Evolutionary conservation across 2,329 filamentous ascomycete species (phyloP), one percentile per base, ranked within the genome.

Genomic region (Cladosporium oxysporum): DNA sequence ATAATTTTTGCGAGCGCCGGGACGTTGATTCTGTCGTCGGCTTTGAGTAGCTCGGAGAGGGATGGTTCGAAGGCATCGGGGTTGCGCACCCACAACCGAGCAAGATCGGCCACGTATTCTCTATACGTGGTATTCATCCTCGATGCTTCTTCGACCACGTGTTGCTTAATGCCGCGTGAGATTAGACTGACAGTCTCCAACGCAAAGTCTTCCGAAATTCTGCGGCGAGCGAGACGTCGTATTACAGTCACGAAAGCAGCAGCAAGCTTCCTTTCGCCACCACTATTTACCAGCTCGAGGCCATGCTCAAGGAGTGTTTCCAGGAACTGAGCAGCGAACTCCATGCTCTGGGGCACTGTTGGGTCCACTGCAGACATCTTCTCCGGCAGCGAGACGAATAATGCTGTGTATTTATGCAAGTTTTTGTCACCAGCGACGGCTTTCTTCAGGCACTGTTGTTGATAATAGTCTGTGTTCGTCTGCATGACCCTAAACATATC

Each of bases 391-490:
- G 28, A 58, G 8, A 53, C 31, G 49, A 67, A 28, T 5, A 67
- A 47, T n/a, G 35, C 6, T 1, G 29, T n/a, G 62, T 66, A 62
- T 16, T 11, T 57, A 16, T 29, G n/a, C 28, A 58, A 2, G 7
- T 33, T n/a, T 16, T 57, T 29, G 8, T 64, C 41, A 8, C 44
- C 64, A 28, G 23, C 47, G 23, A 37, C 12, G 10, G 63, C 58
- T 28, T 49, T 41, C 12, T 35, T 12, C 35, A 67, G 37, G 35
- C 64, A 67, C 50, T 50, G 35, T 8, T 68, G 47, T 10, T 62
- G 64, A 49, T 55, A 69, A 5, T 52, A 41, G 5, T 37, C 29
- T 14, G 66, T 55, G 28, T 67, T 55, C 8, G 55, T 58, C 47
- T 64, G 59, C 23, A 62, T 57, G 28, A 65, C 44, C 14, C 53